A percentile compares a stretch with the other conserved stretches of the same genome.
Conservation (phyloP, 2,329 filamentous ascomycete genomes). For the Blastomyces gilchristii region DNA sequence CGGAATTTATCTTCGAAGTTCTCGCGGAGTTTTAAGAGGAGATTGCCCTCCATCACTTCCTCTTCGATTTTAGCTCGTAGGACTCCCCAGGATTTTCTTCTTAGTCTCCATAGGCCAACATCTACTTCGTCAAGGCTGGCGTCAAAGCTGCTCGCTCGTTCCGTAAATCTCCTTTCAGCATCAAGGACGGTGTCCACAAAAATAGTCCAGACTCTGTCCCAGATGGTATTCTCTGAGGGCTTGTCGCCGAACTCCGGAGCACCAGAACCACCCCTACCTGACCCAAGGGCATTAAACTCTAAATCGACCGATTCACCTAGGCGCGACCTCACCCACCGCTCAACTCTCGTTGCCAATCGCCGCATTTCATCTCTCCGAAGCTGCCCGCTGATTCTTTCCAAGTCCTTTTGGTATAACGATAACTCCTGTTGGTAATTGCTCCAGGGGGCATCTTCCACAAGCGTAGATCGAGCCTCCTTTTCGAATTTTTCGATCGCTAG, state of each 20-base stretch:
- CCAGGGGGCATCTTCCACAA: slow-evolving; percentile 75
- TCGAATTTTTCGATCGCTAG: slow-evolving; percentile 66
- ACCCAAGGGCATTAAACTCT: slow-evolving; percentile 93
- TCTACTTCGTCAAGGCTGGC: slow-evolving; percentile 85
- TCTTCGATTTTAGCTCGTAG: slow-evolving; percentile 86
- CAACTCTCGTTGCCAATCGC: slow-evolving; percentile 76
- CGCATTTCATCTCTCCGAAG: slow-evolving; percentile 94
- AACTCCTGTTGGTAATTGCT: slow-evolving; percentile 76
- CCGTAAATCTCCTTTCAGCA: slow-evolving; percentile 74
- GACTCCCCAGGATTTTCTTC: slow-evolving; percentile 89
- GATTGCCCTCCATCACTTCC: slow-evolving; percentile 95
- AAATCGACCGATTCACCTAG: slow-evolving; percentile 79
- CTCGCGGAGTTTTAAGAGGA: slow-evolving; percentile 86
- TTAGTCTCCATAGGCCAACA: slow-evolving; percentile 81
- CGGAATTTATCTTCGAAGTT: slow-evolving; percentile 99
- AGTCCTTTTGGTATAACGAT: slow-evolving; percentile 72
- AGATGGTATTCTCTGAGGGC: slow-evolving; percentile 72
- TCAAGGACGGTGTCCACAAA: slow-evolving; percentile 76
- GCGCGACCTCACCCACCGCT: slow-evolving; percentile 85
- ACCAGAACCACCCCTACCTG: slow-evolving; percentile 69
- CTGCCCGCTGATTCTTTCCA: slow-evolving; percentile 75
- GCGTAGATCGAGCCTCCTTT: slow-evolving; percentile 60
- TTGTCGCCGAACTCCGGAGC: slow-evolving; percentile 70
- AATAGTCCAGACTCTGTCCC: slow-evolving; percentile 87
- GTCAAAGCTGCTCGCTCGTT: slow-evolving; percentile 86